phyloP scores from a whole-genome alignment of 331 rosid species.

The Spiraea crenata region DNA sequence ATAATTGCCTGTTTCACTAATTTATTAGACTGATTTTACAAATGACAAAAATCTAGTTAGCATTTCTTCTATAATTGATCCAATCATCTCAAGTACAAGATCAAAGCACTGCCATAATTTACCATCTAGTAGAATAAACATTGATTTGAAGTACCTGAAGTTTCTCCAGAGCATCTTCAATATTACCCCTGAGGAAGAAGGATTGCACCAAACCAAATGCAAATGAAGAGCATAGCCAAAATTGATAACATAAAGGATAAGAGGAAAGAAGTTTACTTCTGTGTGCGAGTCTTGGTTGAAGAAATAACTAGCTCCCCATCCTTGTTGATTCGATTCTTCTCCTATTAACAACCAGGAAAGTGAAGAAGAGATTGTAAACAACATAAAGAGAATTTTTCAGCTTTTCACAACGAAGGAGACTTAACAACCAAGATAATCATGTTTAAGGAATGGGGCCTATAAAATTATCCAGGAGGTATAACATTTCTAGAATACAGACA shows the following conservation, averaged over 20 bases:
- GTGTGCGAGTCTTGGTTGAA: slow-evolving; percentile 91
- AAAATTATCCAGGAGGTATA: background rate
- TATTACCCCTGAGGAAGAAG: slow-evolving; percentile 67
- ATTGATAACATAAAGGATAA: slow-evolving; percentile 13
- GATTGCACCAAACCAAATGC: slow-evolving; percentile 22
- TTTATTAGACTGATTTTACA: background rate
- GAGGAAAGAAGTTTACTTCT: slow-evolving; percentile 57
- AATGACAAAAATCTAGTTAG: background rate
- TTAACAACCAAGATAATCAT: background rate
- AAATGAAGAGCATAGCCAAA: background rate
- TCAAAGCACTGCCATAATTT: background rate
- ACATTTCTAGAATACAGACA: background rate
- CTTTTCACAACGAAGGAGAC: slow-evolving; percentile 14
- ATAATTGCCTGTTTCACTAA: slow-evolving; percentile 60
- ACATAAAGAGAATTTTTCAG: slow-evolving; percentile 18
- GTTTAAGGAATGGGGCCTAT: background rate
- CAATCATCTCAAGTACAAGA: background rate
- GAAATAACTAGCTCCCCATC: slow-evolving; percentile 97
- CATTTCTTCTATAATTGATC: background rate
- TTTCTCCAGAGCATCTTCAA: slow-evolving; percentile 84
- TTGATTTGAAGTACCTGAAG: slow-evolving; percentile 55
- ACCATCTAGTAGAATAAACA: background rate
- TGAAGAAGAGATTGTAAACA: slow-evolving; percentile 9
- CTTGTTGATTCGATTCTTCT: slow-evolving; percentile 87
- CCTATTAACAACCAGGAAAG: slow-evolving; percentile 49